These are phyloP conservation scores for Trichoderma harzianum DNA, from an alignment of 2,329 filamentous ascomycete species.

Conservation along the genomic window DNA sequence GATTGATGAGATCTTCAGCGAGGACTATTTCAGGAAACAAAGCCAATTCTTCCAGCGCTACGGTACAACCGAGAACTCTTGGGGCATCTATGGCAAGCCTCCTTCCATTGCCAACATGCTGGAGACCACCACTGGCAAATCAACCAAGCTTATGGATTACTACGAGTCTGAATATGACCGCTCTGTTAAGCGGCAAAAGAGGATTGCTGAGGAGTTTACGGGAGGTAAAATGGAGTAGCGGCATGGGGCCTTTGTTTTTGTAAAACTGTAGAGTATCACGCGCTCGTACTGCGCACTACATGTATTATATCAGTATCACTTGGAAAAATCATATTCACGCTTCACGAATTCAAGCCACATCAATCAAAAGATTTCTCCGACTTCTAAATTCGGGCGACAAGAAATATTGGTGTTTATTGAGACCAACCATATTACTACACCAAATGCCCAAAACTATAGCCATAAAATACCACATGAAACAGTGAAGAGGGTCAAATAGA, in stretches of 20 bases:
- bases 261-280: conserved; percentile 26
- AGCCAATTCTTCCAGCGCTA: conserved; percentile 28
- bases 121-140: conserved; percentile 32
- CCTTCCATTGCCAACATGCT: conserved; percentile 45
- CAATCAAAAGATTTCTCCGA: background rate
- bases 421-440: background rate
- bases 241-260: background rate
- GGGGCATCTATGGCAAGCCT: conserved; percentile 49
- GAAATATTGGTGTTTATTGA: background rate
- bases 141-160: conserved; percentile 36
- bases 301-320: conserved; percentile 23
- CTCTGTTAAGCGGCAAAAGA: conserved; percentile 52
- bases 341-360: conserved; percentile 1
- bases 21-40: conserved; percentile 50
- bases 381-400: background rate
- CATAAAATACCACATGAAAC: background rate
- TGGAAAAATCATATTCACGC: background rate
- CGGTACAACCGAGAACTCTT: conserved; percentile 47
- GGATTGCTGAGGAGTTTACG: conserved; percentile 56
- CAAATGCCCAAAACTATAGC: background rate
- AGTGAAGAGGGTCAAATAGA: background rate
- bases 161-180: conserved; percentile 40
- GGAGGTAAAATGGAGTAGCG: conserved; percentile 53
- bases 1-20: conserved; percentile 74
- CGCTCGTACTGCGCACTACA: conserved; percentile 18